These are phyloP conservation scores for Eutrema yunnanense DNA, from an alignment of 345 rosid species.

Conservation along the genomic window DNA sequence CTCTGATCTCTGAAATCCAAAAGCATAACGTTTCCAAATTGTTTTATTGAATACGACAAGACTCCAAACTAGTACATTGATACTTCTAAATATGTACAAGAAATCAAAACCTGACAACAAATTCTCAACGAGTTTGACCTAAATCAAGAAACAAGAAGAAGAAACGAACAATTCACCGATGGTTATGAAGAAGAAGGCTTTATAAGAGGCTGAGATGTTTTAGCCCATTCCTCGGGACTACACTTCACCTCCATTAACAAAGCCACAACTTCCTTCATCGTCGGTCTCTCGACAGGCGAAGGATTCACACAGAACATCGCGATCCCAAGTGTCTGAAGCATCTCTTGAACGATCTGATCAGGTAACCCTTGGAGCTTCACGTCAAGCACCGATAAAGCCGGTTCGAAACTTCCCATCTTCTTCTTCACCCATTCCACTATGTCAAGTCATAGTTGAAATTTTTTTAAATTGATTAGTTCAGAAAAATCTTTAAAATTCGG, in stretches of 20 bases:
- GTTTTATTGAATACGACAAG: too few relatives aligned
- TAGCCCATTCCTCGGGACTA: slow-evolving; percentile 85
- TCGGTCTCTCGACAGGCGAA: slow-evolving; percentile 75
- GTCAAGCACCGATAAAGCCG: slow-evolving; percentile 65
- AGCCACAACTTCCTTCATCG: slow-evolving; percentile 97
- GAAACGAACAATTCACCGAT: too few relatives aligned
- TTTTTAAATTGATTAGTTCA: too few relatives aligned
- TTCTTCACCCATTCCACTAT: slow-evolving; percentile 97
- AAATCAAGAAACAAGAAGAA: too few relatives aligned
- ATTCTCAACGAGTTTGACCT: too few relatives aligned
- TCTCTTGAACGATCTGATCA: slow-evolving; percentile 87
- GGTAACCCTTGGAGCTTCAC: slow-evolving; percentile 75
- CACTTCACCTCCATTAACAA: slow-evolving; percentile 86
- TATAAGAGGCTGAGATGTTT: slow-evolving; percentile 82
- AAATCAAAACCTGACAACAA: too few relatives aligned
- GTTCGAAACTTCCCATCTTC: slow-evolving; percentile 98
- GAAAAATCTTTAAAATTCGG: too few relatives aligned
- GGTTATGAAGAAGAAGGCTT: slow-evolving; percentile 61
- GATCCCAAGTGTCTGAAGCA: slow-evolving; percentile 90
- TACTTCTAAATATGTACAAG: too few relatives aligned
- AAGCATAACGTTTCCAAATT: too few relatives aligned
- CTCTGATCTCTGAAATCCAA: neutral
- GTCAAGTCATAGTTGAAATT: neutral
- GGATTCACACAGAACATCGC: slow-evolving; percentile 97
- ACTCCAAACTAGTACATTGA: too few relatives aligned